Conservation (phyloP, 345 rosid species). For the Lepidium didymum region DNA sequence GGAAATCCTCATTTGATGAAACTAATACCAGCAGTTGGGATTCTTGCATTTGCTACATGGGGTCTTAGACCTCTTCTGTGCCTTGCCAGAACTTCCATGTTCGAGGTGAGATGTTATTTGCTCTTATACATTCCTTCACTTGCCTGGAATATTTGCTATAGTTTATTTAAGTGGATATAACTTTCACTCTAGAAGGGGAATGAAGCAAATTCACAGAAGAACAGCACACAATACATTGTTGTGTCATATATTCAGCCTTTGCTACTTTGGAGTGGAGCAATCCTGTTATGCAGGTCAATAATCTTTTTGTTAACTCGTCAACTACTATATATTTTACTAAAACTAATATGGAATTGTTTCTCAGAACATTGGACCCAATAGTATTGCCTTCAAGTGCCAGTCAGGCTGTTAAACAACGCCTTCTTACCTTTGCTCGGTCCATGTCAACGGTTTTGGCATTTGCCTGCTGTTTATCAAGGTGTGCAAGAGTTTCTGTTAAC, state of each 20-base stretch:
- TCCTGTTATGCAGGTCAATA: constrained; percentile 73
- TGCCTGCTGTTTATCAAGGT: constrained; percentile 87
- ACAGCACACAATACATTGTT: constrained; percentile 42
- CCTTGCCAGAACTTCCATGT: constrained; percentile 42
- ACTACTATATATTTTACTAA: constrained; percentile 1
- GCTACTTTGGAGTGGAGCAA: constrained; percentile 77
- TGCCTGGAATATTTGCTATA: neutral
- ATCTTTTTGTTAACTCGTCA: neutral
- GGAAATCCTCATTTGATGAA: constrained; percentile 47
- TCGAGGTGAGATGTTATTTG: constrained; percentile 38
- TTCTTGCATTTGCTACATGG: constrained; percentile 77
- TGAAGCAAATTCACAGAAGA: constrained; percentile 65
- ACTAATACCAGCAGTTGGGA: constrained; percentile 62
- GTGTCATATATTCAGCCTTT: constrained; percentile 80
- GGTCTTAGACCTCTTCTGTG: constrained; percentile 70
- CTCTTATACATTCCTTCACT: neutral
- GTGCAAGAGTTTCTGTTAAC: constrained; percentile 15
- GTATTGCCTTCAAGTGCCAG: constrained; percentile 68
- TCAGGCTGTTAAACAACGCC: constrained; percentile 78
- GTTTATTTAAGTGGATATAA: constrained; percentile 8
- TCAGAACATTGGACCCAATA: constrained; percentile 78
- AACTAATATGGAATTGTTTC: constrained; percentile 10
- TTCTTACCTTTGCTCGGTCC: constrained; percentile 62
- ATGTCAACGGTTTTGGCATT: constrained; percentile 76
- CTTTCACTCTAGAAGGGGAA: constrained; percentile 38